Conservation (phyloP, 371 early-diverging fungal genomes). For the Apophysomyces variabilis region DNA sequence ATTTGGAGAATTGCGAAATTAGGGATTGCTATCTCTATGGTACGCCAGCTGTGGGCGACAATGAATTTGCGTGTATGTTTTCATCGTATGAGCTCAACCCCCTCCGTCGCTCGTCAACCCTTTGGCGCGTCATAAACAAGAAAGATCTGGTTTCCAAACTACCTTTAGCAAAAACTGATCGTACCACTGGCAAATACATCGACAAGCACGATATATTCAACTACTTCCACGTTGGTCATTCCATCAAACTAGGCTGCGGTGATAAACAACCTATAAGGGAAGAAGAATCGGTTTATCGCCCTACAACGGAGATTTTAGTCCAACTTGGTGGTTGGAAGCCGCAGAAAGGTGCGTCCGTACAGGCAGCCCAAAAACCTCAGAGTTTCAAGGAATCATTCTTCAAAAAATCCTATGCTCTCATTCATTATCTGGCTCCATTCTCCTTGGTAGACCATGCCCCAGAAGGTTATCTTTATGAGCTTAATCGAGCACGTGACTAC, state of each 20-base stretch:
- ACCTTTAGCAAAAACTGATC: conserved; percentile 26
- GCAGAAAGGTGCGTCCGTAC: too few species aligned
- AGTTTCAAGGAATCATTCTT: too few species aligned
- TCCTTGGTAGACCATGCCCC: too few species aligned
- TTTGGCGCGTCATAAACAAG: conserved; percentile 38
- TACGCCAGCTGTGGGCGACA: conserved; percentile 46
- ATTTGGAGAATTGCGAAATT: conserved; percentile 18
- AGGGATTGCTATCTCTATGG: conserved; percentile 44
- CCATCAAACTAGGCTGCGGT: conserved; percentile 17
- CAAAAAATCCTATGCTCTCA: too few species aligned
- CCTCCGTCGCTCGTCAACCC: conserved; percentile 13
- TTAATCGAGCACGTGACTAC: too few species aligned
- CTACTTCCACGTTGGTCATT: conserved; percentile 35
- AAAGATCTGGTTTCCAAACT: conserved; percentile 26
- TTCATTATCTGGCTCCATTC: too few species aligned
- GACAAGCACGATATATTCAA: conserved; percentile 26
- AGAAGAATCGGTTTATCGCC: neutral
- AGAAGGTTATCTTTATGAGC: too few species aligned
- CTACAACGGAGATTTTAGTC: too few species aligned
- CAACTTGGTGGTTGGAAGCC: too few species aligned
- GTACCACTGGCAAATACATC: conserved; percentile 16
- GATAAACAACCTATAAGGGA: too few species aligned
- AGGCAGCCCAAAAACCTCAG: too few species aligned
- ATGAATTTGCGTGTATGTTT: conserved; percentile 36
- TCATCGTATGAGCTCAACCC: conserved; percentile 22